Percentiles rank a stretch among this genome's conserved stretches.
Evolutionary conservation across 345 rosid species (phyloP).

Genomic region (Salix arbutifolia): DNA sequence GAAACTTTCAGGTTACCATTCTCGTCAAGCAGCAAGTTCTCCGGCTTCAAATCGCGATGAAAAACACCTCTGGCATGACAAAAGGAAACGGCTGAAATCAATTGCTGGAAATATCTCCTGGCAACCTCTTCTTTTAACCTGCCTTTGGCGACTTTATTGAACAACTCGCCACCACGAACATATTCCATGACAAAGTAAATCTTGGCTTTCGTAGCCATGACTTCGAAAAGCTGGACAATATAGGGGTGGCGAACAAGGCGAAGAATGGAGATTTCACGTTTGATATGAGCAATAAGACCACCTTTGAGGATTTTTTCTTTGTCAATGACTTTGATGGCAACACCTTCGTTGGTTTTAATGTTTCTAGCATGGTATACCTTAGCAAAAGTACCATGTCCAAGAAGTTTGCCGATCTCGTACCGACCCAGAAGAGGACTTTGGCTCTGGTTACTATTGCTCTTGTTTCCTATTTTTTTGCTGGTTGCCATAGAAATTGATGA

Average conservation of each 20-base stretch:
- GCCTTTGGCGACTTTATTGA: slow-evolving; percentile 25
- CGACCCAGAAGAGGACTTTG: slow-evolving; percentile 21
- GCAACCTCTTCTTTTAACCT: slow-evolving; percentile 24
- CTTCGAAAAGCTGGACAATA: slow-evolving; percentile 25
- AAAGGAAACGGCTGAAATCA: slow-evolving; percentile 20
- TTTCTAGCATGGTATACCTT: slow-evolving; percentile 23
- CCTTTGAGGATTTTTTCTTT: slow-evolving; percentile 23
- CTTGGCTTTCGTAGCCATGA: slow-evolving; percentile 31
- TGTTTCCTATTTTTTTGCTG: neutral
- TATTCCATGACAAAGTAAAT: slow-evolving; percentile 28
- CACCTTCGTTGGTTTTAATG: slow-evolving; percentile 18
- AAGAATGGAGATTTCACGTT: slow-evolving; percentile 26
- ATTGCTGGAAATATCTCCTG: slow-evolving; percentile 24
- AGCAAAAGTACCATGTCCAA: slow-evolving; percentile 27
- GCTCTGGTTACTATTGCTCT: neutral
- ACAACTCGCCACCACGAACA: slow-evolving; percentile 24
- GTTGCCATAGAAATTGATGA: slow-evolving; percentile 4
- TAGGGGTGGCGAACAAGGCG: slow-evolving; percentile 26
- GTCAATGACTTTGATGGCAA: slow-evolving; percentile 26
- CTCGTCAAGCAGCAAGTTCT: slow-evolving; percentile 23
- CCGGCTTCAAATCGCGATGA: slow-evolving; percentile 30
- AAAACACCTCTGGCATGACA: slow-evolving; percentile 26
- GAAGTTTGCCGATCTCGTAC: slow-evolving; percentile 26
- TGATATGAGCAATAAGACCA: slow-evolving; percentile 23
- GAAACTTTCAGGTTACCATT: slow-evolving; percentile 23